phyloP scores from a whole-genome alignment of 371 early-diverging fungal species.

The Mortierella sp. region DNA sequence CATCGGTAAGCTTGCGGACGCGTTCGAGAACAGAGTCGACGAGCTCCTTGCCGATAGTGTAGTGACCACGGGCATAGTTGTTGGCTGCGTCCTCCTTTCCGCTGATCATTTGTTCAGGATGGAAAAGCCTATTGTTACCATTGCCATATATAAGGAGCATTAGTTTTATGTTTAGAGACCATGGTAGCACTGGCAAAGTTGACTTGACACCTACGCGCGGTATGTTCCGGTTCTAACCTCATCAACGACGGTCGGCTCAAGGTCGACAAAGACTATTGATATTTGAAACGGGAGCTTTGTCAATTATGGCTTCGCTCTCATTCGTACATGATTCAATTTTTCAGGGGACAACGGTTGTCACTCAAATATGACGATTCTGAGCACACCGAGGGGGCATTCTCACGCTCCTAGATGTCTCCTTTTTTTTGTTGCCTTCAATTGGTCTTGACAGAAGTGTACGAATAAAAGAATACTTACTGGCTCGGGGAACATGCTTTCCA shows the following conservation, averaged over 20 bases:
- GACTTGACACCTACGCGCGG: constrained; percentile 63
- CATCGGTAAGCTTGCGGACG: constrained; percentile 97
- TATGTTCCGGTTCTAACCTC: constrained; percentile 91
- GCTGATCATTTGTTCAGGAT: constrained; percentile 98
- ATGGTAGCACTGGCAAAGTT: background rate
- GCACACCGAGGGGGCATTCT: background rate
- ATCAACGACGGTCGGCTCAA: constrained; percentile 94
- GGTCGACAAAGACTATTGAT: constrained; percentile 86
- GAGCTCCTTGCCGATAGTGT: constrained; percentile 99
- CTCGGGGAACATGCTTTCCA: constrained; percentile 99
- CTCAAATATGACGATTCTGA: background rate
- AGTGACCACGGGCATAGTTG: constrained; percentile 99
- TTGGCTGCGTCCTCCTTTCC: constrained; percentile 99
- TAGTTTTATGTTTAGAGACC: too few species aligned
- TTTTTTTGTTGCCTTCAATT: background rate
- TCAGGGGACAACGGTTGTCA: constrained; percentile 9
- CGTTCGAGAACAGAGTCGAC: constrained; percentile 97
- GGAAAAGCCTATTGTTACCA: constrained; percentile 80
- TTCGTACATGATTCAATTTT: background rate
- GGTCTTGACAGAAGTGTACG: constrained; percentile 25
- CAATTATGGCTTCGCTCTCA: background rate
- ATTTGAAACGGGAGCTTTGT: background rate
- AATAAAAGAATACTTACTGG: constrained; percentile 54
- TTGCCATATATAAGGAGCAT: background rate
- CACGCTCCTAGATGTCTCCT: constrained; percentile 5